These are phyloP conservation scores for Podospora pseudocomata DNA, from an alignment of 495 filamentous ascomycete species.

Conservation along the genomic window DNA sequence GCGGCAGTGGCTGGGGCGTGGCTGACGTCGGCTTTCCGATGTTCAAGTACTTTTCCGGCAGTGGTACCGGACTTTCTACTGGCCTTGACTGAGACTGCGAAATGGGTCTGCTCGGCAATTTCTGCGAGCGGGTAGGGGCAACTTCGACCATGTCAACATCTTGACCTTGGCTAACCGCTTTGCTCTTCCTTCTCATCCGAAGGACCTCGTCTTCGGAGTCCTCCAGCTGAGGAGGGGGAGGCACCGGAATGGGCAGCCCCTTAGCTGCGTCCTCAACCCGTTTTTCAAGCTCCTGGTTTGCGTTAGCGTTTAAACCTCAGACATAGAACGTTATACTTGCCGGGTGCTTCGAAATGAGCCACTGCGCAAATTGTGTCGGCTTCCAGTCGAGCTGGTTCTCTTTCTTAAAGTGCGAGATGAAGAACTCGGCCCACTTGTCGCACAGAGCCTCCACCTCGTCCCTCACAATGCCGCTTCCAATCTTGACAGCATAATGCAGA, in stretches of 20 bases:
- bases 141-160: constrained; percentile 15
- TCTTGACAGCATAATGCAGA: constrained; percentile 40
- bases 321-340: background rate
- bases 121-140: constrained; percentile 9
- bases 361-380: constrained; percentile 36
- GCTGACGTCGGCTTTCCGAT: background rate
- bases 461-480: constrained; percentile 40
- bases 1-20: background rate
- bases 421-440: constrained; percentile 37
- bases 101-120: constrained; percentile 9
- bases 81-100: constrained; percentile 14
- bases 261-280: constrained; percentile 15
- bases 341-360: constrained; percentile 32
- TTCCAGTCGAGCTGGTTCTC: constrained; percentile 30
- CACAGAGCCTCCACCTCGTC: constrained; percentile 39
- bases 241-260: constrained; percentile 7
- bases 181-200: constrained; percentile 14
- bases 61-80: constrained; percentile 19
- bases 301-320: background rate
- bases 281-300: constrained; percentile 14
- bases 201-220: constrained; percentile 12
- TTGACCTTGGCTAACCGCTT: constrained; percentile 8
- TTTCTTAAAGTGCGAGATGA: constrained; percentile 43
- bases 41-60: constrained; percentile 19
- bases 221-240: constrained; percentile 4